Base-by-base conservation (phyloP, 371 early-diverging fungal genomes). In the Mucor circinelloides region DNA sequence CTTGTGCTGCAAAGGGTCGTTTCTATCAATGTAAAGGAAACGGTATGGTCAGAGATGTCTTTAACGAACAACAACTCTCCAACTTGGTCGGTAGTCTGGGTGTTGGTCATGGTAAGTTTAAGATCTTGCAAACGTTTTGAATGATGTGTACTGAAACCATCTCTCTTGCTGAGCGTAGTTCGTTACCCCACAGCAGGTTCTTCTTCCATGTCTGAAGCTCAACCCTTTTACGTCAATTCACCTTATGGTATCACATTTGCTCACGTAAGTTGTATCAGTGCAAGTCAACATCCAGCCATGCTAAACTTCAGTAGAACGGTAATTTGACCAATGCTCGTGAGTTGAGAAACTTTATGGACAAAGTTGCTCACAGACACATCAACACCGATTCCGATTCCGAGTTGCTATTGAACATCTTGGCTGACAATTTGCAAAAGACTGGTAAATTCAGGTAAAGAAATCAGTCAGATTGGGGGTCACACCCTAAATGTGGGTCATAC, bases 311-410 rank as follows among this genome's bases (percentile, higher is more conserved):
- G 5, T 83, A 93, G 93, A 99, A 99, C 75, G 99, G 99, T 36
- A 99, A 98, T 77, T 83, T 99, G 75, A 95, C 96, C 50, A 99
- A 99, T 79, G 92, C 96, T 56, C 81, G 76, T 30, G 95, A 96
- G 70, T 84, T 99, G 62, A 87, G 90, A 68, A 84, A 82, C 17
- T 97, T 91, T 69, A 74, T 99, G 61, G 99, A 98, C 78, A 80
- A 87, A 68, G 91, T 92, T 50, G 97, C 98, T 38, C 99, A 98
- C 80, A 93, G 99, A 59, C 99, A 99, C 74, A 96, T 99, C 83
- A 99, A 99, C 85, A 99, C 99, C 7, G 95, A 97, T 76, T 97
- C 97, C 10, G 99, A 99, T 83, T 96, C 97, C 58, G 99, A 99
- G 84, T 77, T 98, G 44, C 82, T 98, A 59, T 84, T 99, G 60